A percentile compares a stretch with the other conserved stretches of the same genome.
Conservation (phyloP, 192 early-diverging fungal genomes). For the Spizellomyces punctatus region DNA sequence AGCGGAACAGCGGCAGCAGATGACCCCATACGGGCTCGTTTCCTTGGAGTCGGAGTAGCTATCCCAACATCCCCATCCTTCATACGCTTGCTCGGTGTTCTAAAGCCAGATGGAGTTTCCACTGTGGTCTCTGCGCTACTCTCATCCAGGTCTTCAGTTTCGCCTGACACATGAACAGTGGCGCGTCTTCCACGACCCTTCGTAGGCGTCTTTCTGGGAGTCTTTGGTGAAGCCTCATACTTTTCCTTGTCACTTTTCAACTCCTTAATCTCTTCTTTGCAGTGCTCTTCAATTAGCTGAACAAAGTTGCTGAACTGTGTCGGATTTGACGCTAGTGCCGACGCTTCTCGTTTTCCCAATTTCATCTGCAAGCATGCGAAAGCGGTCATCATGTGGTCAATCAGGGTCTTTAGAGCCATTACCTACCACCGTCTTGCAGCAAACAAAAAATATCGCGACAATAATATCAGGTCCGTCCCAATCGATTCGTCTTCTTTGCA, state of each 20-base stretch:
- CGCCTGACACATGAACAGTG: neutral
- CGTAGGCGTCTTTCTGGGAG: neutral
- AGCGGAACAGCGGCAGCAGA: slow-evolving; percentile 3
- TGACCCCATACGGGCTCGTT: slow-evolving; percentile 14
- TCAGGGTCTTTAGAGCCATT: neutral
- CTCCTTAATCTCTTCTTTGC: slow-evolving; percentile 22
- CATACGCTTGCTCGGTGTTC: neutral
- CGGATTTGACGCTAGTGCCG: neutral
- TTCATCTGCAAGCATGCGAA: slow-evolving; percentile 5
- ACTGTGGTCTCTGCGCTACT: neutral
- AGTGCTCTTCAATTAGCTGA: slow-evolving; percentile 17
- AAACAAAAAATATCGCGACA: slow-evolving; percentile 20
- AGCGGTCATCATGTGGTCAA: neutral
- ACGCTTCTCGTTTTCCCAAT: slow-evolving; percentile 12
- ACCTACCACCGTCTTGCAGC: slow-evolving; percentile 11
- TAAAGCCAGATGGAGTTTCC: neutral
- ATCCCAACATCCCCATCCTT: neutral
- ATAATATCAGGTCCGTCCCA: slow-evolving; percentile 17
- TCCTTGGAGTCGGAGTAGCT: slow-evolving; percentile 1
- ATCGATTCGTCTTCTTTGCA: neutral
- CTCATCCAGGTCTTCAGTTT: neutral
- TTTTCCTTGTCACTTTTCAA: neutral
- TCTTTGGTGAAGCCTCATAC: neutral
- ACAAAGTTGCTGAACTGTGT: slow-evolving; percentile 15
- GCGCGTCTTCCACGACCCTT: neutral